Evolutionary conservation across 306 rosid species (phyloP).

Genomic region (Mimosa bimucronata): DNA sequence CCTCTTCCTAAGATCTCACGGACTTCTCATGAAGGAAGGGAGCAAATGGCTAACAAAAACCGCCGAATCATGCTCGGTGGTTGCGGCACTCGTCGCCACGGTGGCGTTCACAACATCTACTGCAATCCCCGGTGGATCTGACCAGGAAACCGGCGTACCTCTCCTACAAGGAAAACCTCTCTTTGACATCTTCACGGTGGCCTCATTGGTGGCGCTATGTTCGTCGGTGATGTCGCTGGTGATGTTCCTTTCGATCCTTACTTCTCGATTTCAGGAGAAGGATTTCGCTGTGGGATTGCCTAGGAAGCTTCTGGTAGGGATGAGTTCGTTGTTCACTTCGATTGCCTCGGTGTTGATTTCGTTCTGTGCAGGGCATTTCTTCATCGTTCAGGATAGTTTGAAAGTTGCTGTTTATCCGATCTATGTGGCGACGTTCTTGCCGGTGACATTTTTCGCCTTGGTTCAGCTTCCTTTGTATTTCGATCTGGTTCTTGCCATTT

Average conservation of each 20-base stretch:
- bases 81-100: slow-evolving; percentile 68
- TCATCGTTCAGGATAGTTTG: slow-evolving; percentile 31
- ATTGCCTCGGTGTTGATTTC: slow-evolving; percentile 47
- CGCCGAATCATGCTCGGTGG: slow-evolving; percentile 60
- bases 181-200: slow-evolving; percentile 47
- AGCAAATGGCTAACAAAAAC: slow-evolving; percentile 61
- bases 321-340: slow-evolving; percentile 48
- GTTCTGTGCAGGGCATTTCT: slow-evolving; percentile 52
- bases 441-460: slow-evolving; percentile 48
- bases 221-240: slow-evolving; percentile 57
- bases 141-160: slow-evolving; percentile 47
- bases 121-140: slow-evolving; percentile 56
- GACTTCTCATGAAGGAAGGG: slow-evolving; percentile 42
- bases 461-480: slow-evolving; percentile 55
- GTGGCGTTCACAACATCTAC: slow-evolving; percentile 68
- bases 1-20: slow-evolving; percentile 43
- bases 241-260: slow-evolving; percentile 51
- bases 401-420: slow-evolving; percentile 46
- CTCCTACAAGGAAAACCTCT: slow-evolving; percentile 31
- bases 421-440: slow-evolving; percentile 47
- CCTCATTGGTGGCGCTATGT: slow-evolving; percentile 58
- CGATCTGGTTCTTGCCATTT: slow-evolving; percentile 41
- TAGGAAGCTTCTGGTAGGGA: slow-evolving; percentile 52
- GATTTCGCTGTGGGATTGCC: slow-evolving; percentile 52
- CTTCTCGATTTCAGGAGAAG: slow-evolving; percentile 53